A percentile compares a stretch with the other conserved stretches of the same genome.
These are phyloP conservation scores for Chlorella vulgaris DNA, from an alignment of 139 green algal genomes.

Conservation along the genomic window DNA sequence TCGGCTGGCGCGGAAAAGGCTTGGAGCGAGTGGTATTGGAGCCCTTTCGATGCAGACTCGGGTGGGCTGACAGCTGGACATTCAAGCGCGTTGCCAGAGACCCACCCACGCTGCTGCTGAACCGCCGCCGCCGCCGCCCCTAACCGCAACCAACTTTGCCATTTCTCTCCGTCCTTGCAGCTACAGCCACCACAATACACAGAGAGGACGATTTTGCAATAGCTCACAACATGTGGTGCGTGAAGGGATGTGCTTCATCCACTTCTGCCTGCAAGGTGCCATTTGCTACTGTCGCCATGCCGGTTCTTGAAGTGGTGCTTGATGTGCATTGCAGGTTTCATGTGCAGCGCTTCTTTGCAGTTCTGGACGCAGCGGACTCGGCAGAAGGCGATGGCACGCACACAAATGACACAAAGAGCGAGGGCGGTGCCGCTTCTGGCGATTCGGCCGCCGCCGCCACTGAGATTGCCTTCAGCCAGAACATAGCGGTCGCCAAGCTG, in stretches of 20 bases:
- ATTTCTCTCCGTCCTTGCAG: not conserved
- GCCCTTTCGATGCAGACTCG: constrained; percentile 3
- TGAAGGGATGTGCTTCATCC: not conserved
- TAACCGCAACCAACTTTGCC: not conserved
- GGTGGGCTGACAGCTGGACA: not conserved
- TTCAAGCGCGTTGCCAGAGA: not conserved
- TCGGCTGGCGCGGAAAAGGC: not conserved
- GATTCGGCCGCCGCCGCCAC: not conserved
- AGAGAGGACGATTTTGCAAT: constrained; percentile 13
- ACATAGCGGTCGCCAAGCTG: constrained; percentile 27
- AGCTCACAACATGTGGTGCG: constrained; percentile 25
- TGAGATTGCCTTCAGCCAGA: constrained; percentile 30
- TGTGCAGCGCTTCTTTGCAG: constrained; percentile 29
- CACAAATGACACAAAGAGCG: not conserved
- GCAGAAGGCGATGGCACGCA: too few relatives aligned
- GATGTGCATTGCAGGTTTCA: constrained; percentile 28
- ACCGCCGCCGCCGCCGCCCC: not conserved
- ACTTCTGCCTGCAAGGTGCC: not conserved
- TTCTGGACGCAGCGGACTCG: not conserved
- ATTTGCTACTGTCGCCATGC: not conserved
- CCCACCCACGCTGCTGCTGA: not conserved
- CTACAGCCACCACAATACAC: constrained; percentile 1
- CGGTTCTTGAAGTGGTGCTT: not conserved
- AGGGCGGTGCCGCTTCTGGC: not conserved
- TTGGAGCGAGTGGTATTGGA: constrained; percentile 25